Evolutionary conservation across 768 basidiomycete genomes (phyloP).

Genomic region (Mycena galericulata): DNA sequence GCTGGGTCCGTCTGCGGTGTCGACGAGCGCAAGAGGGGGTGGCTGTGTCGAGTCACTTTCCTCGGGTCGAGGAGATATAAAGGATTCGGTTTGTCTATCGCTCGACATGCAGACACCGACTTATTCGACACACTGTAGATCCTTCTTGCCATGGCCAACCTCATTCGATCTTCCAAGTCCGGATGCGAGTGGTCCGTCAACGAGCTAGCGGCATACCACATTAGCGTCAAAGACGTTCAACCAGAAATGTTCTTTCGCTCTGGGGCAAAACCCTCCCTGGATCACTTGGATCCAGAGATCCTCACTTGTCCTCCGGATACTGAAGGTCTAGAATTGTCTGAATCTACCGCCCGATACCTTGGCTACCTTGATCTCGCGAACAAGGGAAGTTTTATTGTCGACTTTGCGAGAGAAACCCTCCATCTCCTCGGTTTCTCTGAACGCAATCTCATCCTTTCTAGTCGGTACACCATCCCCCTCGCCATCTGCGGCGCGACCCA

Average conservation of each 20-base stretch:
- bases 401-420: conserved; percentile 42
- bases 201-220: conserved; percentile 44
- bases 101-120: no score
- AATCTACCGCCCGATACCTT: conserved; percentile 36
- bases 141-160: conserved; percentile 41
- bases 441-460: conserved; percentile 26
- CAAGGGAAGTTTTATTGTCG: conserved; percentile 36
- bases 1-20: no score
- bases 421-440: conserved; percentile 41
- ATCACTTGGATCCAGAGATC: conserved; percentile 41
- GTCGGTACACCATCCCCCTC: conserved; percentile 41
- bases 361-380: conserved; percentile 40
- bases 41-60: no score
- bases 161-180: conserved; percentile 39
- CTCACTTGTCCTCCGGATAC: conserved; percentile 33
- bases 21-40: no score
- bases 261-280: conserved; percentile 40
- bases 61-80: no score
- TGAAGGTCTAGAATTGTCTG: conserved; percentile 36
- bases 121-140: no score
- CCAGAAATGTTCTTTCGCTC: conserved; percentile 37
- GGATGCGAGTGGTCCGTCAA: conserved; percentile 35
- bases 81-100: no score
- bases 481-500: conserved; percentile 43
- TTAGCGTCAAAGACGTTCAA: conserved; percentile 32